Evolutionary conservation across 768 basidiomycete species (phyloP).

Genomic region (Mycena sanguinolenta): DNA sequence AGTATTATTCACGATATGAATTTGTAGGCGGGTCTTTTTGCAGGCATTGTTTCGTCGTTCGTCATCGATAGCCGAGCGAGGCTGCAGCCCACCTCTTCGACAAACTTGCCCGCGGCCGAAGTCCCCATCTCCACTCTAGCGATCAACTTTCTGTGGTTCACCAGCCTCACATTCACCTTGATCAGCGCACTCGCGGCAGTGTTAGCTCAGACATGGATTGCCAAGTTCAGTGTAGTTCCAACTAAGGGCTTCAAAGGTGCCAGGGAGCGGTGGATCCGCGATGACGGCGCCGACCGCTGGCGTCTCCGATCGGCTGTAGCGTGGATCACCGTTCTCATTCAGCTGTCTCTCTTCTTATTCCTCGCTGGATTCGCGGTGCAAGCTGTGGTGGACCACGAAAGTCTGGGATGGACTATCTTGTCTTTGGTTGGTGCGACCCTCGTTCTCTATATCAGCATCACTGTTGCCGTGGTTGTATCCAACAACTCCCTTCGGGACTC

Average conservation of each 20-base stretch:
- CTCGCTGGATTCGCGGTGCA: too few species aligned
- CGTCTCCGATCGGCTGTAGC: neutral
- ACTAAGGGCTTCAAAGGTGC: conserved; percentile 9
- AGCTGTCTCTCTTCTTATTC: too few species aligned
- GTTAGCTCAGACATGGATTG: conserved; percentile 20
- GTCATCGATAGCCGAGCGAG: conserved; percentile 12
- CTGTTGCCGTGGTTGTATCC: conserved; percentile 12
- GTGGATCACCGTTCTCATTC: conserved; percentile 13
- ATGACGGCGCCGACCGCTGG: conserved; percentile 6
- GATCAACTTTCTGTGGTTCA: too few species aligned
- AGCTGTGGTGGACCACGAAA: neutral
- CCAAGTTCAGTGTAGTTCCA: conserved; percentile 12
- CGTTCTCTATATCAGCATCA: conserved; percentile 10
- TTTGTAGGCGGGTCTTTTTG: conserved; percentile 15
- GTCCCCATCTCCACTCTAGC: conserved; percentile 2
- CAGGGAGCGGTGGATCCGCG: too few species aligned
- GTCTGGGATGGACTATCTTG: conserved; percentile 12
- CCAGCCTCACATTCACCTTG: too few species aligned
- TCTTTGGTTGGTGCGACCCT: conserved; percentile 12
- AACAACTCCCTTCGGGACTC: conserved; percentile 14
- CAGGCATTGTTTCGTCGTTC: conserved; percentile 15
- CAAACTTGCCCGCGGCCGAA: neutral
- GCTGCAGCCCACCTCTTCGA: too few species aligned
- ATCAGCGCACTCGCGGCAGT: conserved; percentile 21
- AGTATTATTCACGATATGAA: neutral